Base-by-base conservation (phyloP, 2,329 filamentous ascomycete genomes). In the Penicillium freii region DNA sequence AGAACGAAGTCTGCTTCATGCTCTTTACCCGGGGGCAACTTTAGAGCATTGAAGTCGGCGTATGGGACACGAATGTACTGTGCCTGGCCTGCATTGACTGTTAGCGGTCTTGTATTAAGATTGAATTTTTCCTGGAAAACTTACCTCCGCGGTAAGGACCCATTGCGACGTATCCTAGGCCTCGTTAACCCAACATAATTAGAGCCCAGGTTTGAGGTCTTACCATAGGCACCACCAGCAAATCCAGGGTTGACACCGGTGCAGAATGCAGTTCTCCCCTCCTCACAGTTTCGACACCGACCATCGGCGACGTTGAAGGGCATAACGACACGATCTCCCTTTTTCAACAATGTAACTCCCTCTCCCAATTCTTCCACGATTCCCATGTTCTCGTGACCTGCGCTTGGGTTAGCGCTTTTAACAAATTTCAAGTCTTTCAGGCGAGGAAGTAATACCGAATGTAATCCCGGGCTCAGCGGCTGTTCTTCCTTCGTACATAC, bases 181-280 rank as follows among this genome's bases (percentile, higher is more conserved):
- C 6, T 23, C 11, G 17, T 40, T 21, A 40, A 1, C 13, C 3
- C 11, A 21, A 15, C 23, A 5, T 23, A 40, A 23, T 23, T 42
- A 0, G 4, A 33, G 11, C 3, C 19, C 4, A 8, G 4, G 1
- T 0, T 23, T 6, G 8, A 7, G 3, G 3, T 15, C 19, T 15
- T 42, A 42, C 39, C 39, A 6, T 42, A 42, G 11, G 39, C 39
- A 23, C 39, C 39, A 1, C 39, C 39, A 9, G 39, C 39, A 23
- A 42, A 42, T 3, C 39, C 39, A 15, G 39, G 39, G 6, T 42
- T 42, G 39, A 42, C 39, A 15, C 39, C 39, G 6, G 39, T 42
- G 13, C 39, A 42, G 13, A 42, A 42, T 8, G 39, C 39, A 15
- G 39, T 42, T 42, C 19, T 42, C 13, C 39, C 39, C 7, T 42